Percentiles rank a stretch among this genome's conserved stretches.
Conservation (phyloP, 805 yeast species). For the Ogataea wickerhamii region DNA sequence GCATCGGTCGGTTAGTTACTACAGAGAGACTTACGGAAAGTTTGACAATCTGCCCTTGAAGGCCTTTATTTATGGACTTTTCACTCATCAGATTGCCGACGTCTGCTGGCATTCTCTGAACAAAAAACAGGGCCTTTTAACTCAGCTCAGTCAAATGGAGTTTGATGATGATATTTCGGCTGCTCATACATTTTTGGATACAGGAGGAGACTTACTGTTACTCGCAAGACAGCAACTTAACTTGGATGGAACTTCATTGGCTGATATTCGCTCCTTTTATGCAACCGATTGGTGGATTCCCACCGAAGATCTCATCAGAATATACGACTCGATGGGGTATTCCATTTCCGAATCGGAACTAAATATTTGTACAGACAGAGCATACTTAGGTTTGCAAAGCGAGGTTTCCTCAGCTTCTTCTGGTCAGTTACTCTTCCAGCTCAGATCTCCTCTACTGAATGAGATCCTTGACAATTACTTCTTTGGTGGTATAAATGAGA, state of each 20-base stretch:
- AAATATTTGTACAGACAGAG: slow-evolving; percentile 51
- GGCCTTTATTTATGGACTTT: slow-evolving; percentile 55
- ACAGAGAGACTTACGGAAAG: slow-evolving; percentile 16
- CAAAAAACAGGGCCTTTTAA: slow-evolving; percentile 51
- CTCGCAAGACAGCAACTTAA: slow-evolving; percentile 37
- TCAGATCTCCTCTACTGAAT: slow-evolving; percentile 42
- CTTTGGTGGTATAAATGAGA: slow-evolving; percentile 52
- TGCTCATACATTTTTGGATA: slow-evolving; percentile 57
- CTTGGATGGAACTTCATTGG: slow-evolving; percentile 10
- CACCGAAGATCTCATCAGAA: slow-evolving; percentile 37
- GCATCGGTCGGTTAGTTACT: slow-evolving; percentile 41
- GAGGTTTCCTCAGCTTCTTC: slow-evolving; percentile 34
- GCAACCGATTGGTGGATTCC: slow-evolving; percentile 42
- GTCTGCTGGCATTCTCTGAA: slow-evolving; percentile 66
- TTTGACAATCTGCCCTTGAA: slow-evolving; percentile 32
- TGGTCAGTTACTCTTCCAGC: slow-evolving; percentile 9
- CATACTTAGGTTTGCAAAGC: slow-evolving; percentile 46
- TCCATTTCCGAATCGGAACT: slow-evolving; percentile 33
- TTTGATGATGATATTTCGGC: slow-evolving; percentile 45
- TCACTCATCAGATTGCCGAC: slow-evolving; percentile 62
- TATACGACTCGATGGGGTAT: slow-evolving; percentile 39
- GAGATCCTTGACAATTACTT: slow-evolving; percentile 44
- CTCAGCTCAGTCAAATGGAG: slow-evolving; percentile 48
- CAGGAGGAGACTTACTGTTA: slow-evolving; percentile 60
- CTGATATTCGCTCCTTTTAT: slow-evolving; percentile 22